Conservation (phyloP, 2,329 filamentous ascomycete genomes). For the Corniculantispora saksenae region DNA sequence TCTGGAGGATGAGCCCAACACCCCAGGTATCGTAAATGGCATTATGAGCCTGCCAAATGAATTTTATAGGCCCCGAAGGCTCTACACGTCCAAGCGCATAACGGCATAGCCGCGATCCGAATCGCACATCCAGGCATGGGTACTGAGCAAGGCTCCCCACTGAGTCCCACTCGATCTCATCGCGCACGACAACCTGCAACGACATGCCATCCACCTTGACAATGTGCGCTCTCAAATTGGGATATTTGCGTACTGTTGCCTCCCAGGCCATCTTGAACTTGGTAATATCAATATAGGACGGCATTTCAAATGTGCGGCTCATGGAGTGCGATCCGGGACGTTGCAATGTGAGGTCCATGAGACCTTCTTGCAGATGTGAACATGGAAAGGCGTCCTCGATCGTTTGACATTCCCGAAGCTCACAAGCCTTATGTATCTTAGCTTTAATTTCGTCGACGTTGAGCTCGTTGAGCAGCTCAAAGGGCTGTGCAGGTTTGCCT, state of each 20-base stretch:
- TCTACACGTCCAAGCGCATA: not conserved
- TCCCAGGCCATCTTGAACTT: constrained; percentile 19
- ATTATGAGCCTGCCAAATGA: not conserved
- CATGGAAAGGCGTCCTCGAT: not conserved
- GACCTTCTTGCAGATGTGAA: not conserved
- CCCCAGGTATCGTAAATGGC: not conserved
- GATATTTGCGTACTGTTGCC: not conserved
- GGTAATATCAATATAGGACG: not conserved
- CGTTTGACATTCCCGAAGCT: not conserved
- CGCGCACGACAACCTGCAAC: constrained; percentile 3
- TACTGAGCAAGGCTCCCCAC: not conserved
- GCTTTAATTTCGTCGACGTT: not conserved
- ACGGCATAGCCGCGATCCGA: constrained; percentile 5
- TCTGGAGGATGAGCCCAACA: not conserved
- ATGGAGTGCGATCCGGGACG: constrained; percentile 18
- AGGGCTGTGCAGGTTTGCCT: not conserved
- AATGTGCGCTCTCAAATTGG: constrained; percentile 18
- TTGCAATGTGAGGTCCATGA: not conserved
- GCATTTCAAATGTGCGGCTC: constrained; percentile 7
- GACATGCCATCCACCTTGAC: not conserved
- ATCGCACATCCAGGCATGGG: not conserved
- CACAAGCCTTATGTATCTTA: not conserved
- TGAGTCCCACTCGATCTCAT: not conserved
- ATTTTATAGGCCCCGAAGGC: not conserved
- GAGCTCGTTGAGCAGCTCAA: not conserved